Evolutionary conservation across 1,139 yeast genomes (phyloP), one percentile per base, ranked within the genome.

Genomic region (Insectozyma bohioensis): DNA sequence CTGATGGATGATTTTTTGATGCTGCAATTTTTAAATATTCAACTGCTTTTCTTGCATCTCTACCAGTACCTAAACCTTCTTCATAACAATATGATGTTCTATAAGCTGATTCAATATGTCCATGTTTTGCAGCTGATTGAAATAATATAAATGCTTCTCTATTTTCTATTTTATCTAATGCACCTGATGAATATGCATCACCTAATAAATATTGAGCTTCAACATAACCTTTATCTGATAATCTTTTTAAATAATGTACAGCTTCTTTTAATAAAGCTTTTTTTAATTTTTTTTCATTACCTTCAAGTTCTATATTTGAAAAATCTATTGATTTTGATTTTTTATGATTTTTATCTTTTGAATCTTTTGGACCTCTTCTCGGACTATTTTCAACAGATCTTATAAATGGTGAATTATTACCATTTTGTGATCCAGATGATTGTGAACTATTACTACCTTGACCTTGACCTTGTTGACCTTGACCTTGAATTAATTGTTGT

Each of bases 121-220:
- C 95, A 46, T 85, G 92, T 56, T 90, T 92, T 5, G 96, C 96
- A 6, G 97, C 96, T 21, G 86, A 67, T 53, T 83, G 90, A 56
- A 92, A 92, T 35, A 85, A 71, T 2, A 61, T 48, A 47, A 86
- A 83, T 3, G 97, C 85, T 44, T 85, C 92, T 43, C 74, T 75
- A 47, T 82, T 71, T 35, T 88, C 95, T n/a, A 84, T 70, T 51
- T 82, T 85, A 0, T 94, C 95, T 38, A 88, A 71, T 0, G 88
- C 88, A 1, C 95, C 95, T 4, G 92, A 81, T 16, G 92, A 77
- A 54, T 80, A 81, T 0, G 94, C 92, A 56, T 92, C 97, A 12
- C 80, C 98, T 25, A 92, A 64, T 23, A 90, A 68, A 54, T 90
- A 92, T 55, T 90, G 97, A 0, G 97, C 95, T 40, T 90, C 96